Percentiles rank a stretch among this genome's conserved stretches.
These are phyloP conservation scores for Colletotrichum filicis DNA, from an alignment of 2,329 filamentous ascomycete genomes.

Conservation along the genomic window DNA sequence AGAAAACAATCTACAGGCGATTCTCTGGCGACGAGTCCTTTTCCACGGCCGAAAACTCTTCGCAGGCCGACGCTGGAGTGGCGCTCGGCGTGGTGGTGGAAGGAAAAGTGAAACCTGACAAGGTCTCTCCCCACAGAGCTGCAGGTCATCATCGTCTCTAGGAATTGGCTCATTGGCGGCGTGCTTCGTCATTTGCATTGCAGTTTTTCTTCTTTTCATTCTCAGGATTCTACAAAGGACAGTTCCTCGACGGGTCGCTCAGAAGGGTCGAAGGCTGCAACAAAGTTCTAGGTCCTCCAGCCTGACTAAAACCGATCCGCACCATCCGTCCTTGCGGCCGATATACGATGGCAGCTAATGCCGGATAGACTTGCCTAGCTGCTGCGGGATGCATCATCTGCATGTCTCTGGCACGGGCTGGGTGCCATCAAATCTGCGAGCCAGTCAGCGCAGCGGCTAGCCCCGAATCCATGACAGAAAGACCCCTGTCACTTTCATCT, in stretches of 20 bases:
- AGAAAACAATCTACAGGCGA: slow-evolving; percentile 23
- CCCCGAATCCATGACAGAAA: slow-evolving; percentile 31
- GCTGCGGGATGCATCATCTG: slow-evolving; percentile 36
- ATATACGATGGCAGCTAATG: slow-evolving; percentile 35
- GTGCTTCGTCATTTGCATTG: slow-evolving; percentile 32
- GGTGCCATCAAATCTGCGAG: slow-evolving; percentile 33
- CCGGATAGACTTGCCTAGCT: slow-evolving; percentile 35
- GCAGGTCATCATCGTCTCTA: slow-evolving; percentile 36
- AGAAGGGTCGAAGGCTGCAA: slow-evolving; percentile 28
- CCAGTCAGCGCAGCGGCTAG: slow-evolving; percentile 34
- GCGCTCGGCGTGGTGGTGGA: slow-evolving; percentile 37
- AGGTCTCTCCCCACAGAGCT: slow-evolving; percentile 26
- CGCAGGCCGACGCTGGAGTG: slow-evolving; percentile 34
- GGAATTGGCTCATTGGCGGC: slow-evolving; percentile 26
- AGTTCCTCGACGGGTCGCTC: slow-evolving; percentile 20
- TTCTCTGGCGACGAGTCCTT: slow-evolving; percentile 38
- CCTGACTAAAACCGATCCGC: slow-evolving; percentile 32
- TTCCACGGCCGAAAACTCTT: slow-evolving; percentile 23
- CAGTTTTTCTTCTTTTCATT: slow-evolving; percentile 14
- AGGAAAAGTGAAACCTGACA: slow-evolving; percentile 29
- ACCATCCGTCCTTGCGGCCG: slow-evolving; percentile 33
- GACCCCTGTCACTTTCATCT: slow-evolving; percentile 31
- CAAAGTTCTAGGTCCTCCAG: slow-evolving; percentile 25
- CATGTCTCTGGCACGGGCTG: slow-evolving; percentile 31
- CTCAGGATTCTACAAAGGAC: background rate